Percentiles rank a stretch among this genome's conserved stretches.
Evolutionary conservation across 1,284 basidiomycete species (phyloP).

Genomic region (Anthracocystis panici-leucophaei): DNA sequence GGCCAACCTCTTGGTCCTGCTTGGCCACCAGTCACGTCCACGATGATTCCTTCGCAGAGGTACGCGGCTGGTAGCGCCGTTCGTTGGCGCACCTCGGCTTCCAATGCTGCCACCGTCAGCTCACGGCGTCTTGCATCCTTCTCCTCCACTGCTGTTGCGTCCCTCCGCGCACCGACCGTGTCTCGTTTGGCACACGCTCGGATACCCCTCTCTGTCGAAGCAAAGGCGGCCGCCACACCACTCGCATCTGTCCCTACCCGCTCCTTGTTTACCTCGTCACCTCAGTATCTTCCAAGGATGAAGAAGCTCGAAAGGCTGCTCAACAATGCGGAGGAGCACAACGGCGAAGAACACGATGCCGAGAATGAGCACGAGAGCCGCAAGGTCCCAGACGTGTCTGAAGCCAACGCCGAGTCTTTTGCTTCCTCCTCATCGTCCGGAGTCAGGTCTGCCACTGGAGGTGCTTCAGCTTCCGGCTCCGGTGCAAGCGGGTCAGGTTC

Average conservation of each 20-base stretch:
- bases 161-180: background rate
- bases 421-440: constrained; percentile 30
- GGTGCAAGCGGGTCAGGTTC: constrained; percentile 18
- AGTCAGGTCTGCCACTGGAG: constrained; percentile 22
- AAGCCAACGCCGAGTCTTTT: constrained; percentile 30
- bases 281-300: constrained; percentile 39
- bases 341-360: constrained; percentile 33
- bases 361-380: constrained; percentile 37
- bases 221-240: background rate
- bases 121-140: constrained; percentile 22
- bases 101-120: constrained; percentile 11
- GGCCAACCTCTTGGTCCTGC: background rate
- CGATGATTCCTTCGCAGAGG: constrained; percentile 49
- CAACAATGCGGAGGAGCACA: constrained; percentile 29
- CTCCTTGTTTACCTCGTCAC: constrained; percentile 39
- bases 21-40: background rate
- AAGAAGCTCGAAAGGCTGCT: constrained; percentile 36
- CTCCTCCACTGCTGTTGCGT: constrained; percentile 14
- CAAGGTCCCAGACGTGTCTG: constrained; percentile 17
- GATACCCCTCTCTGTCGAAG: constrained; percentile 7
- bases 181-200: constrained; percentile 9
- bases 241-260: constrained; percentile 11
- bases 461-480: constrained; percentile 20
- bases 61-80: constrained; percentile 41
- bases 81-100: constrained; percentile 33